Evolutionary conservation across 2,329 filamentous ascomycete genomes (phyloP).

Genomic region (Exophiala dermatitidis): DNA sequence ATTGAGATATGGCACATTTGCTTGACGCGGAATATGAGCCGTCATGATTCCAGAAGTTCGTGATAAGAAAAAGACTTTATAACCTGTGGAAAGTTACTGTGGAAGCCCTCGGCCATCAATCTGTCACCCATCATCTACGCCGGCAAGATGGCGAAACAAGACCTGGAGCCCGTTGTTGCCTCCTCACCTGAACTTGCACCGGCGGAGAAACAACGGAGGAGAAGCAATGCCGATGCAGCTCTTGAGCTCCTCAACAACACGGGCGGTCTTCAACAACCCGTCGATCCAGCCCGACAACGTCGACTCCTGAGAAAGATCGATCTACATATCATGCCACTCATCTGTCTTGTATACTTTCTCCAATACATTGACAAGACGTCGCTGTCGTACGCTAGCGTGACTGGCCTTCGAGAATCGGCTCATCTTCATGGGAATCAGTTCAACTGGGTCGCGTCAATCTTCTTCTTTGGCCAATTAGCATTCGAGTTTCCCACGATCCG

Average conservation of each 20-base stretch:
- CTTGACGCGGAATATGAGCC: no score
- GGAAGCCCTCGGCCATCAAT: no score
- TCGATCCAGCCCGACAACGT: neutral
- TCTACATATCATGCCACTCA: constrained; percentile 30
- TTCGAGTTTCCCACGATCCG: constrained; percentile 57
- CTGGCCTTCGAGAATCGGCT: constrained; percentile 53
- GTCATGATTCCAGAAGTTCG: no score
- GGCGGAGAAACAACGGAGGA: no score
- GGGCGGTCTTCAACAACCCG: neutral
- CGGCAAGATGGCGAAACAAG: no score
- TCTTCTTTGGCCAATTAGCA: constrained; percentile 55
- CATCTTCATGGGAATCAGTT: constrained; percentile 54
- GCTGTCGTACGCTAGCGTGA: constrained; percentile 56
- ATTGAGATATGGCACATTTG: no score
- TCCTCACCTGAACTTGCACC: no score
- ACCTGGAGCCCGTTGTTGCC: no score
- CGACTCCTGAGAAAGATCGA: constrained; percentile 30
- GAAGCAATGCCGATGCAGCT: neutral
- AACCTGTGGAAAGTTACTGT: no score
- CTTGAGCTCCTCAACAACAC: neutral
- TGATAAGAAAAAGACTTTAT: no score
- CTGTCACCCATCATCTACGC: no score
- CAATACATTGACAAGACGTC: constrained; percentile 34
- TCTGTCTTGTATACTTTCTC: constrained; percentile 32
- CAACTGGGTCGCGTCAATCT: constrained; percentile 54